phyloP scores from a whole-genome alignment of 768 basidiomycete species.

The Mycena olivaceomarginata region DNA sequence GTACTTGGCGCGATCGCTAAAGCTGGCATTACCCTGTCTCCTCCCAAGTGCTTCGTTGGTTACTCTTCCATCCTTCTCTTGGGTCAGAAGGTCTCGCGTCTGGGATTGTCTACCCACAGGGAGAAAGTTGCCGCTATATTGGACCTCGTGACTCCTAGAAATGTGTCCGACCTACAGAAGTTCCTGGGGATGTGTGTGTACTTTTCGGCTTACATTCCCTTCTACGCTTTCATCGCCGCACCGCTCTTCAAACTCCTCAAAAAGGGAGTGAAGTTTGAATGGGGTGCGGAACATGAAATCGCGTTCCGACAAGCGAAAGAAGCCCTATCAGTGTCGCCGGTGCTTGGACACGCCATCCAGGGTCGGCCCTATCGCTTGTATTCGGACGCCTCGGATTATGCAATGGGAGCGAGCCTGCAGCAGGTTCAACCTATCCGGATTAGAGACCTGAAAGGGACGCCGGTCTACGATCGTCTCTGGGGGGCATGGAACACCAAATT shows the following conservation, averaged over 20 bases:
- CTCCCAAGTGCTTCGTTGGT: no score
- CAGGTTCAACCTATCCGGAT: slow-evolving; percentile 42
- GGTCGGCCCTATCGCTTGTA: no score
- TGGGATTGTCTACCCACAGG: slow-evolving; percentile 38
- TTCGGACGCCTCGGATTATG: no score
- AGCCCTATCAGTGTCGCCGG: no score
- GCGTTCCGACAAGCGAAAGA: no score
- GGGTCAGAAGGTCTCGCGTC: no score
- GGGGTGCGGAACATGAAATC: no score
- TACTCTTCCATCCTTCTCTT: no score
- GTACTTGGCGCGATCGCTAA: slow-evolving; percentile 43
- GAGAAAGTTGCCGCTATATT: slow-evolving; percentile 50
- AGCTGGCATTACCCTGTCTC: slow-evolving; percentile 10
- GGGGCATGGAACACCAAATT: slow-evolving; percentile 20
- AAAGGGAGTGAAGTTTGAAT: no score
- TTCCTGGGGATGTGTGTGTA: slow-evolving; percentile 53
- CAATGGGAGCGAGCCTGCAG: slow-evolving; percentile 27
- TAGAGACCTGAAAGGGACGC: slow-evolving; percentile 35
- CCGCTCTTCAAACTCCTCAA: no score
- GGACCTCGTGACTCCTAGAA: slow-evolving; percentile 30
- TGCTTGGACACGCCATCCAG: no score
- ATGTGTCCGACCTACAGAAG: slow-evolving; percentile 43
- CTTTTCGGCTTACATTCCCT: slow-evolving; percentile 52
- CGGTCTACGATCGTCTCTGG: slow-evolving; percentile 22
- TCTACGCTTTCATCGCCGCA: slow-evolving; percentile 47